phyloP scores from a whole-genome alignment of 2,329 filamentous ascomycete genomes.

The Fusarium lyarnte region DNA sequence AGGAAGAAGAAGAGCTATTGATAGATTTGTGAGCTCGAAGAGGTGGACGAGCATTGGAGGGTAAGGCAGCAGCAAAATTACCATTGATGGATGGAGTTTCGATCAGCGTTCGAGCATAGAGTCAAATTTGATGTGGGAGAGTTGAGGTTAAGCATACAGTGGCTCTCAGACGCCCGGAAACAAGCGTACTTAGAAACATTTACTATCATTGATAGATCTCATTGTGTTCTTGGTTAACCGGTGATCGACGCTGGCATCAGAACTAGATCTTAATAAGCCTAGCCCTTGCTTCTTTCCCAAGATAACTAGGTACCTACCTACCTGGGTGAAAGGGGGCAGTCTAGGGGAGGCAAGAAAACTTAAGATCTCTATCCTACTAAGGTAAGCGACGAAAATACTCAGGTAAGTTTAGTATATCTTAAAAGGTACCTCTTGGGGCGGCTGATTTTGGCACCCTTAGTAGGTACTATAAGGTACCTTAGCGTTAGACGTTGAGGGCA shows the following conservation, averaged over 20 bases:
- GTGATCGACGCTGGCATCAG: not conserved
- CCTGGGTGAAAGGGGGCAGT: not conserved
- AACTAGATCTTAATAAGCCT: not conserved
- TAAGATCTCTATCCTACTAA: not conserved
- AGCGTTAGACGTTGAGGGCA: not conserved
- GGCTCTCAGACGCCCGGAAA: not conserved
- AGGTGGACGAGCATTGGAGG: not conserved
- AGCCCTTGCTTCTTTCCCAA: not conserved
- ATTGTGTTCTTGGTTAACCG: not conserved
- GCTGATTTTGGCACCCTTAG: not conserved
- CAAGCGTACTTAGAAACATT: not conserved
- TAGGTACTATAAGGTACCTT: not conserved
- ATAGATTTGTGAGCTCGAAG: not conserved
- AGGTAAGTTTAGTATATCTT: not conserved
- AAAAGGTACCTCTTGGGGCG: not conserved
- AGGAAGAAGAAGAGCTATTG: not conserved
- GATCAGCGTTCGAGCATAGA: not conserved
- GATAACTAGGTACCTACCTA: not conserved
- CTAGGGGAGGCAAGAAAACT: not conserved
- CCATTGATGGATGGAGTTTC: not conserved
- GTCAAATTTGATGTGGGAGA: not conserved
- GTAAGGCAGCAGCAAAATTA: not conserved
- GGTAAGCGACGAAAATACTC: not conserved
- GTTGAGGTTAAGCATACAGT: not conserved
- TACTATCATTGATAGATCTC: not conserved